phyloP scores from a whole-genome alignment of 1,284 basidiomycete species.

The Ceratobasidium sp. region DNA sequence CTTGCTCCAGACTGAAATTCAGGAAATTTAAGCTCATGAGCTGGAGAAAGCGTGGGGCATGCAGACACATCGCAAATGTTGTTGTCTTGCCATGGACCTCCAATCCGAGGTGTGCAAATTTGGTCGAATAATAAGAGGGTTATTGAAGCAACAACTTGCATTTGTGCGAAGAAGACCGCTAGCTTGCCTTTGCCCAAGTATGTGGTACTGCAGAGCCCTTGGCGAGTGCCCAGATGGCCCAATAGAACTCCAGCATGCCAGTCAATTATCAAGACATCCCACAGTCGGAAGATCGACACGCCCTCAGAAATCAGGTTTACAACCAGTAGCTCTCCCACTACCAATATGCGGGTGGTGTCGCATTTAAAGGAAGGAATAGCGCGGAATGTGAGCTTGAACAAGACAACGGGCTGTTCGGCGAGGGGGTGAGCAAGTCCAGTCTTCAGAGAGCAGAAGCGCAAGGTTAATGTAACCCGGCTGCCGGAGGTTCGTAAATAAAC shows the following conservation, averaged over 20 bases:
- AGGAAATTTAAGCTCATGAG: background rate
- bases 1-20: background rate
- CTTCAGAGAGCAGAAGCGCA: constrained; percentile 18
- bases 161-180: background rate
- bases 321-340: background rate
- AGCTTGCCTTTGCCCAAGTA: background rate
- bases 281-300: too few species aligned
- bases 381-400: background rate
- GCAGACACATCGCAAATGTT: background rate
- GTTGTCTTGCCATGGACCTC: too few species aligned
- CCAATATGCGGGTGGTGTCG: background rate
- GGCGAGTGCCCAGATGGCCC: background rate
- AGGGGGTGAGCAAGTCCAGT: constrained; percentile 22
- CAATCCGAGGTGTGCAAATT: background rate
- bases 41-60: background rate
- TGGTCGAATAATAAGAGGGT: background rate
- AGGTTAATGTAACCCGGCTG: background rate
- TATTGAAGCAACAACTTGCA: background rate
- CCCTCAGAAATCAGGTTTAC: too few species aligned
- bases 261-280: background rate
- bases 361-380: too few species aligned
- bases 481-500: background rate
- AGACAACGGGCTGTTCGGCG: background rate
- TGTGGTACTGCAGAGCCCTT: background rate
- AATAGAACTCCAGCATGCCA: background rate